A percentile compares a stretch with the other conserved stretches of the same genome.
Evolutionary conservation across 208 protist species (phyloP).

Genomic region (Leishmania lainsoni): DNA sequence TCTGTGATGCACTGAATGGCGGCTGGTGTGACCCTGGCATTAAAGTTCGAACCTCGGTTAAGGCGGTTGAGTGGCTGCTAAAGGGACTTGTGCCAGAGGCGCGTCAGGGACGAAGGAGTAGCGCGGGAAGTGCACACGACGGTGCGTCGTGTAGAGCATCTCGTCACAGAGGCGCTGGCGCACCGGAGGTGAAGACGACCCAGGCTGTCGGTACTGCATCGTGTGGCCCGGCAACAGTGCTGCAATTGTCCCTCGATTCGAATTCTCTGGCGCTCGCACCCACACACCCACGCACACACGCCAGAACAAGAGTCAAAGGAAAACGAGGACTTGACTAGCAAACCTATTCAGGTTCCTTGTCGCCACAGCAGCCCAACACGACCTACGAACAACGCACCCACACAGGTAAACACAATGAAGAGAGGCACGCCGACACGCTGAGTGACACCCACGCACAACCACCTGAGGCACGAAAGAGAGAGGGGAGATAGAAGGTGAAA

Average conservation of each 20-base stretch:
- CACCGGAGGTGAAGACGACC: background rate
- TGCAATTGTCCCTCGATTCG: background rate
- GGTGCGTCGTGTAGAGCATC: background rate
- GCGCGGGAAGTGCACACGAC: background rate
- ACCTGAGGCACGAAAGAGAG: background rate
- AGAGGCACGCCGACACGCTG: too few relatives aligned
- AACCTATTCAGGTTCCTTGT: background rate
- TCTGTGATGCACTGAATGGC: background rate
- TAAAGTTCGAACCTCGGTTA: conserved; percentile 5
- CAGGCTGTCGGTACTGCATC: background rate
- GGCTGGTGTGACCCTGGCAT: background rate
- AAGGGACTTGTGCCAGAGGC: conserved; percentile 14
- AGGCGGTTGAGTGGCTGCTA: conserved; percentile 16
- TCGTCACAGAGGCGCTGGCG: background rate
- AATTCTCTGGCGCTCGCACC: background rate
- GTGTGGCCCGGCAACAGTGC: background rate
- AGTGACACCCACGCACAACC: too few relatives aligned
- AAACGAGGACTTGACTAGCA: background rate
- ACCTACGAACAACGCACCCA: background rate
- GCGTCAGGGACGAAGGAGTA: conserved; percentile 20
- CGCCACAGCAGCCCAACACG: background rate
- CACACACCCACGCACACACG: too few relatives aligned
- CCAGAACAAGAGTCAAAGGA: background rate
- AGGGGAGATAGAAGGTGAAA: background rate
- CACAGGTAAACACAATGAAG: background rate